Conservation (phyloP, 2,329 filamentous ascomycete species). For the Emergomyces orientalis region DNA sequence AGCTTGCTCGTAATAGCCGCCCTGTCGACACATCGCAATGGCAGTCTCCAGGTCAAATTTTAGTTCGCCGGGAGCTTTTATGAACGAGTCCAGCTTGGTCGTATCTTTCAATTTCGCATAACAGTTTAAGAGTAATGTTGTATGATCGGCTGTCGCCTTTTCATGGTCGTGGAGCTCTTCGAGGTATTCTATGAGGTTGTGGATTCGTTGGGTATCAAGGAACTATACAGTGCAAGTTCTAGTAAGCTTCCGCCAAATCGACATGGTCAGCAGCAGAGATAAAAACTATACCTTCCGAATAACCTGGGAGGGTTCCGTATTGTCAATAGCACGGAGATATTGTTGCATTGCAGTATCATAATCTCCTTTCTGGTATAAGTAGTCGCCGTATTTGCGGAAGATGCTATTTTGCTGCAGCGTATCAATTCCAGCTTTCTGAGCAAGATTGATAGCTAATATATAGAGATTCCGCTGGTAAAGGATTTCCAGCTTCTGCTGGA, state of each 20-base stretch:
- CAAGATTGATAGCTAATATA: conserved; percentile 80
- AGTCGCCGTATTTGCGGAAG: conserved; percentile 86
- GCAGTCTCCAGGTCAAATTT: conserved; percentile 97
- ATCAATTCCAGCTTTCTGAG: conserved; percentile 78
- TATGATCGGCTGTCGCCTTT: conserved; percentile 89
- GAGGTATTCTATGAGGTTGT: conserved; percentile 93
- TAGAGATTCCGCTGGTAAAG: conserved; percentile 92
- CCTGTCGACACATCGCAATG: conserved; percentile 94
- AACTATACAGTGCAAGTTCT: conserved; percentile 46
- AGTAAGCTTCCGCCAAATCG: conserved; percentile 16
- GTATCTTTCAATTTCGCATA: conserved; percentile 98
- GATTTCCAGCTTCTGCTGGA: conserved; percentile 86
- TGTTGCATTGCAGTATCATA: conserved; percentile 99
- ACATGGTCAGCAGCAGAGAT: conserved; percentile 34
- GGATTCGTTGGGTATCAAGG: conserved; percentile 91
- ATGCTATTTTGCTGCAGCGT: conserved; percentile 77
- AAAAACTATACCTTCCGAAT: conserved; percentile 63
- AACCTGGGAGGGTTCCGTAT: conserved; percentile 90
- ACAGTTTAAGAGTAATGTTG: conserved; percentile 87
- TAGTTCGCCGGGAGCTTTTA: conserved; percentile 85
- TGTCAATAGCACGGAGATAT: conserved; percentile 91
- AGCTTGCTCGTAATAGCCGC: conserved; percentile 92
- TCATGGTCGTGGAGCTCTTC: conserved; percentile 93
- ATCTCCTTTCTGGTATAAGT: conserved; percentile 87
- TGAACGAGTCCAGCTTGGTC: conserved; percentile 90